Evolutionary conservation across 441 rosid species (phyloP), one percentile per base, ranked within the genome.

Genomic region (Gossypium schwendimanii): DNA sequence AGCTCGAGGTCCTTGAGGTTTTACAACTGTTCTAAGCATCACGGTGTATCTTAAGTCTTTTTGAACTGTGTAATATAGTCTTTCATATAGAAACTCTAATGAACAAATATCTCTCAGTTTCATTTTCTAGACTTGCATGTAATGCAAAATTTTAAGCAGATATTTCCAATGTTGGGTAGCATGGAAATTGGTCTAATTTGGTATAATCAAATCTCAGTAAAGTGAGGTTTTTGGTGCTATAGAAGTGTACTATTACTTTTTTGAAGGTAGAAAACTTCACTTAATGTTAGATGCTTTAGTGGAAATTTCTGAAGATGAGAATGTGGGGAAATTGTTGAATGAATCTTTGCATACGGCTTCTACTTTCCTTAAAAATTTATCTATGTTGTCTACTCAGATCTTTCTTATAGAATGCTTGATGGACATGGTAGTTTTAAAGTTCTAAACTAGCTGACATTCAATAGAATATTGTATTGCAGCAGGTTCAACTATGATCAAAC

Each of bases 1-100:
- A 64, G 69, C 54, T 21, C 45, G 54, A 62, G 24, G 20, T 33
- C 67, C 67, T 62, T 7, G 6, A 41, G 69, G 69, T 63, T 63
- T 41, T 20, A 12, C 53, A 12, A 24, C 69, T 20, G 31, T 39
- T 41, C 9, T 17, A 62, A 36, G 45, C 23, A 62, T 33, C 49
- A 17, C 6, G 39, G 49, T 33, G 18, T 62, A 8, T 62, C 67
- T 36, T 14, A 18, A 18, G 50, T 39, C 50, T 63, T 36, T 33
- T 33, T 39, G 50, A 39, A 36, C 49, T 36, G 68, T 63, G 26
- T 63, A 59, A 15, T 59, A 59, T 59, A 28, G 18, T 59, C 41
- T 59, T 59, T 26, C 63, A 14, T 26, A 26, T 62, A 36, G 66
- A 33, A 60, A 14, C 18, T 39, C 45, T 28, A 31, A 60, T 60